Evolutionary conservation across 192 early-diverging fungal species (phyloP).

Genomic region (Tieghemiomyces parasiticus): DNA sequence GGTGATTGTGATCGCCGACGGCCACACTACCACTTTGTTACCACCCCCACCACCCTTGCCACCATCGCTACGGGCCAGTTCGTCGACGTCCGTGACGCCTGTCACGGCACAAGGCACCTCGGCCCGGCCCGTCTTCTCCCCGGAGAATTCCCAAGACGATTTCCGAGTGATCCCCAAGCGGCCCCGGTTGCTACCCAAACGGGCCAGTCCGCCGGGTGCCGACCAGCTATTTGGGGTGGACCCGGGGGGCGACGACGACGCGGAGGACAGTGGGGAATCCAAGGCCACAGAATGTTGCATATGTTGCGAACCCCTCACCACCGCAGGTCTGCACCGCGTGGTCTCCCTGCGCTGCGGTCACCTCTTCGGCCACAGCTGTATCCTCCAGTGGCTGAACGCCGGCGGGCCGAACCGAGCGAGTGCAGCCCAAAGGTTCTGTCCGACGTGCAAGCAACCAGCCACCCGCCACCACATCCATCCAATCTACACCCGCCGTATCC

Average conservation of each 20-base stretch:
- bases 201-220: too few relatives aligned
- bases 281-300: not conserved
- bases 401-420: not conserved
- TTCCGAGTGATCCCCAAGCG: not conserved
- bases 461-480: not conserved
- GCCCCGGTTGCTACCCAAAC: not conserved
- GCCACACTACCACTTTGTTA: too few relatives aligned
- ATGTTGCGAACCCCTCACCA: not conserved
- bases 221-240: too few relatives aligned
- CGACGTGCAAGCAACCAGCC: conserved; percentile 1
- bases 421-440: not conserved
- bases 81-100: too few relatives aligned
- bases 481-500: not conserved
- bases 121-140: not conserved
- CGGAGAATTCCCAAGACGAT: not conserved
- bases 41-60: too few relatives aligned
- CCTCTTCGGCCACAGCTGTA: conserved; percentile 1
- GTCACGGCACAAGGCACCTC: too few relatives aligned
- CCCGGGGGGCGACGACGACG: not conserved
- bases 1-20: too few relatives aligned
- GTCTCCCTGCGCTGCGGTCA: conserved; percentile 7
- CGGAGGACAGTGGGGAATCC: not conserved
- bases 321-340: not conserved
- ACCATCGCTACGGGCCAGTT: too few relatives aligned
- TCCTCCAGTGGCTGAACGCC: not conserved